Evolutionary conservation across 2,329 filamentous ascomycete genomes (phyloP).

Genomic region (Stagonosporopsis cucurbitacearum): DNA sequence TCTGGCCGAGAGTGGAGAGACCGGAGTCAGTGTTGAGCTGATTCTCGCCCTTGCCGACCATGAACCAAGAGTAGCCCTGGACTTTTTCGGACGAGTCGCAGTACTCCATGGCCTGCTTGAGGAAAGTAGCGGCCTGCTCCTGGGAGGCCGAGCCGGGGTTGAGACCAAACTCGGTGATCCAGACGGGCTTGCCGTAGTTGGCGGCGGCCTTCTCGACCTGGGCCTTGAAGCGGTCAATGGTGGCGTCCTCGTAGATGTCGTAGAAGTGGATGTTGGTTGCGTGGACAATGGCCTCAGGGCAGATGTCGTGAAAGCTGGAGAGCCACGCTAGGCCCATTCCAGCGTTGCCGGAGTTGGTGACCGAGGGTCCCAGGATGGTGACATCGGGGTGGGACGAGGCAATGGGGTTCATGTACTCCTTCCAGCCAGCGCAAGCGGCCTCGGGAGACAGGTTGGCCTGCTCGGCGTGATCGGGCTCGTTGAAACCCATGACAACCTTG

Average conservation of each 20-base stretch:
- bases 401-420: conserved; percentile 43
- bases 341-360: conserved; percentile 33
- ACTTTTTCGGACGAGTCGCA: conserved; percentile 41
- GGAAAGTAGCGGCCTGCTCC: conserved; percentile 42
- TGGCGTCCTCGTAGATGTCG: conserved; percentile 38
- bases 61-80: conserved; percentile 49
- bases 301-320: conserved; percentile 38
- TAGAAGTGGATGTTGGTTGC: conserved; percentile 51
- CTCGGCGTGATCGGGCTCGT: conserved; percentile 45
- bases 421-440: conserved; percentile 42
- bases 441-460: conserved; percentile 46
- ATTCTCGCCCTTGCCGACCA: conserved; percentile 42
- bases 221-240: conserved; percentile 45
- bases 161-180: conserved; percentile 50
- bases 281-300: conserved; percentile 45
- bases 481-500: conserved; percentile 49
- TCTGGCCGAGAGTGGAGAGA: conserved; percentile 31
- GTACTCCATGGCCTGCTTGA: conserved; percentile 44
- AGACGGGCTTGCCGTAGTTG: conserved; percentile 42
- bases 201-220: conserved; percentile 48
- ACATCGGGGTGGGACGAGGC: conserved; percentile 35
- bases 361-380: conserved; percentile 44
- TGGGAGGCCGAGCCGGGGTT: conserved; percentile 37
- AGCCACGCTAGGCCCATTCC: conserved; percentile 45
- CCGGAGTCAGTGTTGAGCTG: conserved; percentile 36